Conservation (phyloP, 2,329 filamentous ascomycete species). For the Tolypocladium album region DNA sequence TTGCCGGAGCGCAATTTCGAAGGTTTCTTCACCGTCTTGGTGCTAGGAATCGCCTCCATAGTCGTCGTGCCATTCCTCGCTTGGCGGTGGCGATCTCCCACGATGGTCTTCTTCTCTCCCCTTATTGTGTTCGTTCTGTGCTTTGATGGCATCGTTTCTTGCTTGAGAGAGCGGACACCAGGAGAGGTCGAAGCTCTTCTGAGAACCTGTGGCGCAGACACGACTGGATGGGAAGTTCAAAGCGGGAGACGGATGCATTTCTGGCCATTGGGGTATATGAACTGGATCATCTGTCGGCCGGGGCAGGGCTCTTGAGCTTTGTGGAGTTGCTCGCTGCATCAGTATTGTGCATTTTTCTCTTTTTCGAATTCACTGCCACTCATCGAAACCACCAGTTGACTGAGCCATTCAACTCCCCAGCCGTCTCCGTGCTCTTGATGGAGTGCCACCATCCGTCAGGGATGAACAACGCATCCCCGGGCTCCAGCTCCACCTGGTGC, state of each 20-base stretch:
- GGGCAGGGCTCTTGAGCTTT: neutral
- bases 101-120: slow-evolving; percentile 34
- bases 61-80: slow-evolving; percentile 41
- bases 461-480: slow-evolving; percentile 35
- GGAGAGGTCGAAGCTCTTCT: slow-evolving; percentile 53
- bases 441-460: slow-evolving; percentile 36
- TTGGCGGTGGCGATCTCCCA: slow-evolving; percentile 38
- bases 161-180: slow-evolving; percentile 54
- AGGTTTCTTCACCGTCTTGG: slow-evolving; percentile 40
- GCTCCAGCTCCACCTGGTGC: slow-evolving; percentile 43
- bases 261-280: slow-evolving; percentile 39
- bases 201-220: slow-evolving; percentile 35
- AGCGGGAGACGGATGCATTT: slow-evolving; percentile 36
- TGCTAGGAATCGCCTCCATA: slow-evolving; percentile 42
- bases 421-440: slow-evolving; percentile 24
- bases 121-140: slow-evolving; percentile 56
- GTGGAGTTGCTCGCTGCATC: neutral
- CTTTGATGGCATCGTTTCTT: slow-evolving; percentile 60
- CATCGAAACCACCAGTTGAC: slow-evolving; percentile 36
- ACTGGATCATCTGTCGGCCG: slow-evolving; percentile 36
- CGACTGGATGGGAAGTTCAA: slow-evolving; percentile 34
- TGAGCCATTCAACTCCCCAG: slow-evolving; percentile 28
- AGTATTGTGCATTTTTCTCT: slow-evolving; percentile 15
- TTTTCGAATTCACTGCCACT: no score
- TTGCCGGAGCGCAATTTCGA: slow-evolving; percentile 54